Conservation (phyloP, 225 moss, liverwort and hornwort genomes). For the Pseudisothecium myosuroides region DNA sequence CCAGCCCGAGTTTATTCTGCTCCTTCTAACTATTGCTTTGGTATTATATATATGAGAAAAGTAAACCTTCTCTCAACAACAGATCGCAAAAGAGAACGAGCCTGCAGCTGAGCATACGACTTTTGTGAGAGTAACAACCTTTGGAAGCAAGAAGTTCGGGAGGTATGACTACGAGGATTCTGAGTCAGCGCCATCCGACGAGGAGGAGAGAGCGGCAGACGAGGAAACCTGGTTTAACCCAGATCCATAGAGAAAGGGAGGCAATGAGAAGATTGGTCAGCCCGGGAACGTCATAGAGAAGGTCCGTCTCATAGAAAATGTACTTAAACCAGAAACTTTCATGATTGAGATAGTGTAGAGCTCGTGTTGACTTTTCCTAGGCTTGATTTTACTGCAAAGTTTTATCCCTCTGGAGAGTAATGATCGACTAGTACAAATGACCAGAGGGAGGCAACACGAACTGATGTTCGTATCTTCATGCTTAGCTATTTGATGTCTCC, state of each 20-base stretch:
- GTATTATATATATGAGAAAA: not conserved
- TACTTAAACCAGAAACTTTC: not conserved
- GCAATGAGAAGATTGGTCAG: conserved; percentile 28
- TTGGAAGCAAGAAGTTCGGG: conserved; percentile 76
- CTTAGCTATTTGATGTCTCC: not conserved
- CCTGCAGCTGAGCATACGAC: conserved; percentile 82
- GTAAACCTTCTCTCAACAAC: not conserved
- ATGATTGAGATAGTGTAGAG: not conserved
- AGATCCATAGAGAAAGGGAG: conserved; percentile 1
- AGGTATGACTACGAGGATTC: conserved; percentile 88
- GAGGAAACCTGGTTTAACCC: conserved; percentile 38
- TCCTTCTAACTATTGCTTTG: not conserved
- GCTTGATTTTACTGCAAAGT: not conserved
- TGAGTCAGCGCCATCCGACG: conserved; percentile 57
- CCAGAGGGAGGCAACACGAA: no score
- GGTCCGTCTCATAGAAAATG: conserved; percentile 1
- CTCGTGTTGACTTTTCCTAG: not conserved
- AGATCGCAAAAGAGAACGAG: conserved; percentile 77
- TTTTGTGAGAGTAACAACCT: conserved; percentile 70
- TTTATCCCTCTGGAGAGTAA: not conserved
- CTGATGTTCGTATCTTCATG: not conserved
- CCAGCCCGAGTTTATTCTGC: not conserved
- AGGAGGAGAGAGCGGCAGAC: conserved; percentile 36
- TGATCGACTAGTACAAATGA: not conserved
- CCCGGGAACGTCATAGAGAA: conserved; percentile 68